Conservation (phyloP, 2,329 filamentous ascomycete species). For the Didymella glomerata region DNA sequence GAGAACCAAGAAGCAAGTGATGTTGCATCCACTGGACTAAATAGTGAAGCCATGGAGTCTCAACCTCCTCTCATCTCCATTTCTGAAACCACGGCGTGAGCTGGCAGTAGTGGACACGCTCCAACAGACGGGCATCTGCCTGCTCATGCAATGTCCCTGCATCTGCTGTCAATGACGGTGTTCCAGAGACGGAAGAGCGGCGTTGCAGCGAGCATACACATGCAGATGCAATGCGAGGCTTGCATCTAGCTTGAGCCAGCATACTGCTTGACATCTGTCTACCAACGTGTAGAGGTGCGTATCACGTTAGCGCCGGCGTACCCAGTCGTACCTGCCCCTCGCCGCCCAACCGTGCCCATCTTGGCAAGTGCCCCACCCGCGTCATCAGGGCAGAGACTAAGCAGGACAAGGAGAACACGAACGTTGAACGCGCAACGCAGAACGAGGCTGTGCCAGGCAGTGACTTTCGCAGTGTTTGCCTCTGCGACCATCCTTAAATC, state of each 20-base stretch:
- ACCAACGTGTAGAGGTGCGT: slow-evolving; percentile 2
- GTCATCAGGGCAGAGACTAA: slow-evolving; percentile 39
- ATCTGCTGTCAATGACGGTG: not conserved
- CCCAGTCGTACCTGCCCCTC: slow-evolving; percentile 18
- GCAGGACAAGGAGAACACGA: slow-evolving; percentile 38
- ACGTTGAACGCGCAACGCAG: slow-evolving; percentile 44
- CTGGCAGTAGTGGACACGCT: slow-evolving; percentile 12
- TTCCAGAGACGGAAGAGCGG: not conserved
- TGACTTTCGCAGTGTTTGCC: slow-evolving; percentile 26
- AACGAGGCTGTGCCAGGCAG: slow-evolving; percentile 51
- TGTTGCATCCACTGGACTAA: not conserved
- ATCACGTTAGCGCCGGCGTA: slow-evolving; percentile 19
- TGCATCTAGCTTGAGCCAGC: not conserved
- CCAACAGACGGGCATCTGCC: not conserved
- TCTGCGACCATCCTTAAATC: slow-evolving; percentile 30
- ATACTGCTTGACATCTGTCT: slow-evolving; percentile 3
- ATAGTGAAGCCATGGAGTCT: not conserved
- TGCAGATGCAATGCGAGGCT: slow-evolving; percentile 15
- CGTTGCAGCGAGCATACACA: slow-evolving; percentile 2
- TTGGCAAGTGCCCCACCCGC: slow-evolving; percentile 46
- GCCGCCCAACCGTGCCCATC: slow-evolving; percentile 23
- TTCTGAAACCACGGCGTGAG: slow-evolving; percentile 4
- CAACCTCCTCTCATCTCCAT: not conserved
- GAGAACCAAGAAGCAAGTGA: not conserved
- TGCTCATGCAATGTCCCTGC: slow-evolving; percentile 11